Evolutionary conservation across 495 filamentous ascomycete species (phyloP).

Genomic region (Penicillium salamii): DNA sequence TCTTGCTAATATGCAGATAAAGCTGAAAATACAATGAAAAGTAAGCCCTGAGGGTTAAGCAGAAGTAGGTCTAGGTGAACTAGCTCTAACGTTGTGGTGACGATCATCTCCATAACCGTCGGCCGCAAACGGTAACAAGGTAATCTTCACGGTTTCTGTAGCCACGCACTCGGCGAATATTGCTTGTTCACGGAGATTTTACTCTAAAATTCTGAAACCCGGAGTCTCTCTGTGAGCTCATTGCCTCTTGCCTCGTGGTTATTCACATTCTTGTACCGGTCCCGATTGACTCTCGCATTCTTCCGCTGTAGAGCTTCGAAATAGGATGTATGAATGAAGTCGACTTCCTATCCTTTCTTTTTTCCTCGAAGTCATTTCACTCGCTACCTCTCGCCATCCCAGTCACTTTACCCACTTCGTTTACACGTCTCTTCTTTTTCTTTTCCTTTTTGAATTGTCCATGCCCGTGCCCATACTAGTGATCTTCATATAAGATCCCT

Average conservation of each 20-base stretch:
- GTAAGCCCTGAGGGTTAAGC: not conserved
- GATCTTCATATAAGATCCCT: slow-evolving; percentile 1
- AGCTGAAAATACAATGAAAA: not conserved
- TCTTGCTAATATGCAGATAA: not conserved
- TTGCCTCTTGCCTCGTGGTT: slow-evolving; percentile 21
- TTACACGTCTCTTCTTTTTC: not conserved
- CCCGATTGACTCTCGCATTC: slow-evolving; percentile 25
- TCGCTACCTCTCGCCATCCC: not conserved
- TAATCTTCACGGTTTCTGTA: not conserved
- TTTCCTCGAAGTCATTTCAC: not conserved
- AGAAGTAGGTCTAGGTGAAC: not conserved
- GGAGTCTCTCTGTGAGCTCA: not conserved
- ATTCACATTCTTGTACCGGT: slow-evolving; percentile 23
- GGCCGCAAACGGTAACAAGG: not conserved
- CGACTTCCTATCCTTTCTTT: not conserved
- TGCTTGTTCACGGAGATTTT: slow-evolving; percentile 2
- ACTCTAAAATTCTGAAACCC: not conserved
- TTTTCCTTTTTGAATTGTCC: not conserved
- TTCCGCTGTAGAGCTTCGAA: slow-evolving; percentile 13
- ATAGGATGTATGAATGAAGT: not conserved
- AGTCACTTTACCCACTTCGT: too few relatives aligned
- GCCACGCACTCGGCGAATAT: slow-evolving; percentile 1
- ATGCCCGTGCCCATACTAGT: slow-evolving; percentile 6
- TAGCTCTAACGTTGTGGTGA: not conserved
- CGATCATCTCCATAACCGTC: slow-evolving; percentile 8